These are phyloP conservation scores for Paradendryphiella salina DNA, from an alignment of 2,329 filamentous ascomycete species.

Conservation along the genomic window DNA sequence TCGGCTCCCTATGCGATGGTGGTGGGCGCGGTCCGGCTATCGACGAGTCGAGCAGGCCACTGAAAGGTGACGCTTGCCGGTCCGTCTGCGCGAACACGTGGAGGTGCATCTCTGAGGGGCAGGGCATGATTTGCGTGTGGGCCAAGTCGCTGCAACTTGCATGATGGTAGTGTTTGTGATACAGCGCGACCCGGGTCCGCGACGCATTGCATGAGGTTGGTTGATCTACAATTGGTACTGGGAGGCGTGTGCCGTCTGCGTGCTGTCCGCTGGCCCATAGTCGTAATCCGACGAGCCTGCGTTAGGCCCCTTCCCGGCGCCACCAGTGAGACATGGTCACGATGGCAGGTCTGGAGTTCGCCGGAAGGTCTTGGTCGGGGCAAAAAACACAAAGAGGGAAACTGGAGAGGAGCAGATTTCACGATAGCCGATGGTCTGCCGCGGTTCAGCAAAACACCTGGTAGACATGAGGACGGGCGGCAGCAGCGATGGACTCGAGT, in stretches of 20 bases:
- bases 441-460: background rate
- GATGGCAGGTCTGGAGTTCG: constrained; percentile 5
- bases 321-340: constrained; percentile 3
- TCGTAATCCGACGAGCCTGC: constrained; percentile 10
- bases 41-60: constrained; percentile 9
- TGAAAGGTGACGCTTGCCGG: constrained; percentile 7
- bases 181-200: constrained; percentile 25
- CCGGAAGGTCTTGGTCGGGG: constrained; percentile 2
- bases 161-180: constrained; percentile 18
- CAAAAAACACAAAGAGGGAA: background rate
- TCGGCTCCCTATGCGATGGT: background rate
- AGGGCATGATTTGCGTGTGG: background rate
- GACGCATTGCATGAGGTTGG: constrained; percentile 17
- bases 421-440: background rate
- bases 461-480: too few relatives aligned
- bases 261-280: constrained; percentile 15
- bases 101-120: constrained; percentile 11
- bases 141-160: constrained; percentile 20
- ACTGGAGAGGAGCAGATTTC: background rate
- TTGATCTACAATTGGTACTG: background rate
- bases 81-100: constrained; percentile 15
- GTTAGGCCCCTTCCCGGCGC: constrained; percentile 8
- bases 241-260: constrained; percentile 23
- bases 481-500: background rate
- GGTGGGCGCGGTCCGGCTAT: constrained; percentile 18